phyloP scores from a whole-genome alignment of 2,329 filamentous ascomycete species.

The Trichoderma polysporum region DNA sequence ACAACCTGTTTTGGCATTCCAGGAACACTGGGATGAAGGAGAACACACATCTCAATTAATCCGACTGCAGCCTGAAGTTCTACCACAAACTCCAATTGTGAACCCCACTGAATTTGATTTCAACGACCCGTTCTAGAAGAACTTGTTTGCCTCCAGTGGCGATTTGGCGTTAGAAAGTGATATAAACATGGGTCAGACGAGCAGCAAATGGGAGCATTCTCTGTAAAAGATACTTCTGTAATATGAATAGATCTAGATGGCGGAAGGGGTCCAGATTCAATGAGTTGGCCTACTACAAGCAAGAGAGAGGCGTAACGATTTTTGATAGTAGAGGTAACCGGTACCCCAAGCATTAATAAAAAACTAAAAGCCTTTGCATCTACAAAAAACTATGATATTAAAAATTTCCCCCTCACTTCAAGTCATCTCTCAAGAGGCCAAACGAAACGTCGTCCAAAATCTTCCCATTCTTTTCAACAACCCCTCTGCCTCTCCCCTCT shows the following conservation, averaged over 20 bases:
- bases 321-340: background rate
- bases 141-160: background rate
- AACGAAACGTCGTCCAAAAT: conserved; percentile 40
- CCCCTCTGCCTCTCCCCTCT: conserved; percentile 45
- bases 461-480: conserved; percentile 43
- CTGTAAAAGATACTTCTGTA: background rate
- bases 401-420: background rate
- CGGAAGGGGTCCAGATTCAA: background rate
- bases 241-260: background rate
- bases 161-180: background rate
- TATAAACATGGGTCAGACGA: background rate
- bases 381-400: background rate
- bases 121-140: background rate
- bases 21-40: background rate
- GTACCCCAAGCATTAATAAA: background rate
- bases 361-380: background rate
- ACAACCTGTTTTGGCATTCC: background rate
- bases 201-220: background rate
- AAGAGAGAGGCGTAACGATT: background rate
- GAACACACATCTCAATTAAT: background rate
- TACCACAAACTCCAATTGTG: background rate
- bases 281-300: background rate
- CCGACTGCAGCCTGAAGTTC: background rate
- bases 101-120: background rate
- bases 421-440: conserved; percentile 42